Evolutionary conservation across 1,284 basidiomycete species (phyloP).

Genomic region (Xerocomus amazonicus): DNA sequence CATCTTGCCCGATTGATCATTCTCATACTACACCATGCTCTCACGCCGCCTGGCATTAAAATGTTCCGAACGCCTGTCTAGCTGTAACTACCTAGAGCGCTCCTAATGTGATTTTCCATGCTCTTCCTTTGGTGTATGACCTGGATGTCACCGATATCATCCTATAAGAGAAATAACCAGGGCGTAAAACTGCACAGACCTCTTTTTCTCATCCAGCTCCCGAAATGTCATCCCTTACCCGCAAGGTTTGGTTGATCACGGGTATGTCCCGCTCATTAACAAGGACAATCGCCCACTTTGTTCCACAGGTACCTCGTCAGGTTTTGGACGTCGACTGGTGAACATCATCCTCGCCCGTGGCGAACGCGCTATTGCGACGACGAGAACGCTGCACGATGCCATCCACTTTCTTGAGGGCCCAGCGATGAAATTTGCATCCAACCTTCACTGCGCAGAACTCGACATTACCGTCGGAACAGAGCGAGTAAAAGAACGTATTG

Average conservation of each 20-base stretch:
- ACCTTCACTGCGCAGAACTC: constrained; percentile 39
- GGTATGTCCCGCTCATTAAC: not conserved
- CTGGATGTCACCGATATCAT: too few relatives aligned
- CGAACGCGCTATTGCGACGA: constrained; percentile 46
- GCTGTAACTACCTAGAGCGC: too few relatives aligned
- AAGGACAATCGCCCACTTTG: not conserved
- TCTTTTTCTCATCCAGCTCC: not conserved
- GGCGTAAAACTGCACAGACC: too few relatives aligned
- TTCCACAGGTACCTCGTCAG: constrained; percentile 51
- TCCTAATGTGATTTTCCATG: too few relatives aligned
- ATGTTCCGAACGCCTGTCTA: too few relatives aligned
- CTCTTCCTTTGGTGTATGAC: too few relatives aligned
- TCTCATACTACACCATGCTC: too few relatives aligned
- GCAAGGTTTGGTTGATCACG: constrained; percentile 7
- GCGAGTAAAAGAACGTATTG: constrained; percentile 37
- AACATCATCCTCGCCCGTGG: constrained; percentile 46
- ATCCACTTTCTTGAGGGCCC: constrained; percentile 20
- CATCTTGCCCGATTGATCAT: too few relatives aligned
- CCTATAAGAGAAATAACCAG: too few relatives aligned
- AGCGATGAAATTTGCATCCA: not conserved
- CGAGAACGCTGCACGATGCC: constrained; percentile 4
- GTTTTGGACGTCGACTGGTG: constrained; percentile 55
- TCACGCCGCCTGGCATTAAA: too few relatives aligned
- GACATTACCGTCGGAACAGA: constrained; percentile 43
- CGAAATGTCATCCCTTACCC: not conserved